A percentile compares a stretch with the other conserved stretches of the same genome.
These are phyloP conservation scores for Hypoxylon sp. DNA, from an alignment of 2,329 filamentous ascomycete species.

Conservation along the genomic window DNA sequence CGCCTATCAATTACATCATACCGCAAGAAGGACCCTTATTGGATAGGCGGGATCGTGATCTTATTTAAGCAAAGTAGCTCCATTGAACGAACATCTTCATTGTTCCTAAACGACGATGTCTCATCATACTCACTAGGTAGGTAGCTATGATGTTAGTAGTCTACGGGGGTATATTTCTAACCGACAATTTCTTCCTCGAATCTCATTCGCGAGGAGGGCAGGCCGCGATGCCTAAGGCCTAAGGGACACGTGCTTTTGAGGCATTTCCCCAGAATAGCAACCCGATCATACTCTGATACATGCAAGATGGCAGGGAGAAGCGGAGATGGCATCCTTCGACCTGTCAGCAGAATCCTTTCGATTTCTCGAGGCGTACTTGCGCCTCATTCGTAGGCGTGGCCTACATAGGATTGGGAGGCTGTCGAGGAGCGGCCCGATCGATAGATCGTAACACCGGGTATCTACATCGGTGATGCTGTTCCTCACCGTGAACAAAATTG, in stretches of 20 bases:
- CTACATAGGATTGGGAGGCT: not conserved
- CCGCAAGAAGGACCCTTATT: not conserved
- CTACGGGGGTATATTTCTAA: slow-evolving; percentile 11
- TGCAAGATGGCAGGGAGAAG: slow-evolving; percentile 8
- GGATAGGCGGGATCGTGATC: slow-evolving; percentile 1
- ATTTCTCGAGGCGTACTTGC: not conserved
- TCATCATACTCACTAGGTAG: no score
- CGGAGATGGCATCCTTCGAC: not conserved
- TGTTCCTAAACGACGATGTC: not conserved
- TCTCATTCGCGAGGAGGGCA: no score
- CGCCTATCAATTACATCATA: not conserved
- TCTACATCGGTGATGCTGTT: slow-evolving; percentile 10
- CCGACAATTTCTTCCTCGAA: slow-evolving; percentile 12
- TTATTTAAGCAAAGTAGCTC: slow-evolving; percentile 4
- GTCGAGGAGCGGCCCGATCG: slow-evolving; percentile 8
- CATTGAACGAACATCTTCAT: not conserved
- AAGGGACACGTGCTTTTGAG: slow-evolving; percentile 6
- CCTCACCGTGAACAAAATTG: not conserved
- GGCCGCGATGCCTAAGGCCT: no score
- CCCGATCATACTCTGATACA: slow-evolving; percentile 8
- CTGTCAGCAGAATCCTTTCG: slow-evolving; percentile 2
- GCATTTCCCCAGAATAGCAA: slow-evolving; percentile 29
- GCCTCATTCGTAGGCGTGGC: not conserved
- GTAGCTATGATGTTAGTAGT: not conserved
- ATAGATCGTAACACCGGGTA: slow-evolving; percentile 11